Base-by-base conservation (phyloP, 2,329 filamentous ascomycete species). In the Pseudogymnoascus sp. region DNA sequence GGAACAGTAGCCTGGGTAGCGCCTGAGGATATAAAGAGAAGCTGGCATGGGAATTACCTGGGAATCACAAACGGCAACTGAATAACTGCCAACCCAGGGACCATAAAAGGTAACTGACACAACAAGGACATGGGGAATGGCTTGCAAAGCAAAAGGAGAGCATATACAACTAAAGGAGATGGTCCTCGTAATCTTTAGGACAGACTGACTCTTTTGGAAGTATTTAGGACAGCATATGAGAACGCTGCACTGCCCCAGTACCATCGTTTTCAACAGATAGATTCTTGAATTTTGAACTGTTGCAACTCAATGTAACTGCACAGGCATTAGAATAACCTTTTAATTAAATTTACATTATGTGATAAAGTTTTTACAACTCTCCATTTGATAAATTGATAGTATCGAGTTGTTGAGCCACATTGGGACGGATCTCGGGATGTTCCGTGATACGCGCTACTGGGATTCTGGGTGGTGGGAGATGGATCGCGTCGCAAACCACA, bases 321-420 rank as follows among this genome's bases (percentile, higher is more conserved):
- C 86, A 86, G 54, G 86, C 84, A 65, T 91, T 91, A 43, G 81
- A 80, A 1, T 91, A 91, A 9, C 86, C 87, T 63, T 90, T 86
- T 57, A 93, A 84, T 63, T 90, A 85, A 62, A 94, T 79, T 65
- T 87, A 84, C 82, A 96, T 93, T 7, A 69, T 73, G 30, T 37
- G 25, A 54, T n/a, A 54, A 30, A 7, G 11, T 20, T 33, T n/a
- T 12, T 54, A 18, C 5, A 35, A 11, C 25, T 50, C 43, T 50
- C 25, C n/a, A 30, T 30, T 16, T 50, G 9, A 54, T 18, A 33
- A 33, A 9, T 33, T 54, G 47, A 33, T 35, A 33, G 12, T 35
- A 35, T 43, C 11, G 11, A 5, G n/a, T 18, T 14, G 6, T 6
- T n/a, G 41, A n/a, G 41, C 11, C 6, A 16, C 28, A 6, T 8